These are phyloP conservation scores for Blastobotrys aristatus DNA, from an alignment of 1,139 yeast species.

Conservation along the genomic window DNA sequence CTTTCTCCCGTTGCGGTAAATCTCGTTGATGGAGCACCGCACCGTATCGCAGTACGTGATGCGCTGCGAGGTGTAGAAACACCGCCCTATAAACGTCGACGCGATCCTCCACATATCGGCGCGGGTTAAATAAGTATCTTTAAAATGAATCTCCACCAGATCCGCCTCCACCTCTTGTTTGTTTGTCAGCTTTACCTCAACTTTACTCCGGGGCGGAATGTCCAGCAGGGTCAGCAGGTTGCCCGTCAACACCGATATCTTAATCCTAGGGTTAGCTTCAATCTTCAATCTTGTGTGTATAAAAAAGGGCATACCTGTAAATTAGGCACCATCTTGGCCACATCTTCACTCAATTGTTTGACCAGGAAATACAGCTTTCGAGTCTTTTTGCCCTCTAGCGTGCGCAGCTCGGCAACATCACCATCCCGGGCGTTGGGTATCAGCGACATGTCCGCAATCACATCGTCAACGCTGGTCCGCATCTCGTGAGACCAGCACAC, in stretches of 20 bases:
- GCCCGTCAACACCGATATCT: constrained; percentile 58
- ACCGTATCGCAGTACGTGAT: constrained; percentile 58
- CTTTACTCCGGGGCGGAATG: constrained; percentile 60
- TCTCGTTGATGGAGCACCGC: constrained; percentile 58
- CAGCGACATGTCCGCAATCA: constrained; percentile 53
- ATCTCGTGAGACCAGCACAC: constrained; percentile 64
- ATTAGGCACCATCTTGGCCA: constrained; percentile 30
- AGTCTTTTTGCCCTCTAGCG: constrained; percentile 32
- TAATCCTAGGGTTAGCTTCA: constrained; percentile 14
- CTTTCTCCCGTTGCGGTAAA: constrained; percentile 63
- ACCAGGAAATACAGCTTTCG: constrained; percentile 44
- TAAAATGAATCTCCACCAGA: constrained; percentile 72
- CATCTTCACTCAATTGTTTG: constrained; percentile 35
- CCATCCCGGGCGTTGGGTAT: constrained; percentile 63
- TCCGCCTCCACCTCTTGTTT: constrained; percentile 62
- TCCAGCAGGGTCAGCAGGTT: constrained; percentile 59
- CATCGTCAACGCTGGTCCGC: constrained; percentile 52
- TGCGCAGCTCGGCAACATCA: constrained; percentile 64
- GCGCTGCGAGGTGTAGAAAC: constrained; percentile 65
- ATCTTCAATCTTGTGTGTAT: neutral
- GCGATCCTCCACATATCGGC: constrained; percentile 94
- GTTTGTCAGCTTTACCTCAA: constrained; percentile 46
- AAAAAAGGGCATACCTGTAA: constrained; percentile 25
- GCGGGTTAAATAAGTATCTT: constrained; percentile 75
- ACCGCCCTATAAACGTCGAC: constrained; percentile 52